Evolutionary conservation across 805 yeast genomes (phyloP).

Genomic region (Maudiozyma bulderi): DNA sequence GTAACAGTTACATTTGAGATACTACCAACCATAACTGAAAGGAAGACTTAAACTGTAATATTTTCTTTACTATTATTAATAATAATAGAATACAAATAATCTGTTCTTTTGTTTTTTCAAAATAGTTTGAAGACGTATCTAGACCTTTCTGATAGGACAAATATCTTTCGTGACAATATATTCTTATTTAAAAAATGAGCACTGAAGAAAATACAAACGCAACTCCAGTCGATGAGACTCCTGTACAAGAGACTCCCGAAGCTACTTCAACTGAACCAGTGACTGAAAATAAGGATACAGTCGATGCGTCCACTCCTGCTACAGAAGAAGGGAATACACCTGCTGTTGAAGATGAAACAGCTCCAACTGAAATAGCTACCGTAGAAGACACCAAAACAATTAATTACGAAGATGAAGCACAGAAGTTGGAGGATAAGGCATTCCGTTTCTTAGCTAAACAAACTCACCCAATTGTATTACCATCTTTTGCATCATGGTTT

Average conservation of each 20-base stretch:
- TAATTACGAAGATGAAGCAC: conserved; percentile 29
- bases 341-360: too few relatives aligned
- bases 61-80: too few relatives aligned
- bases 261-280: background rate
- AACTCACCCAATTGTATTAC: conserved; percentile 75
- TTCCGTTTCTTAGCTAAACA: conserved; percentile 37
- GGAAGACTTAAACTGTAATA: too few relatives aligned
- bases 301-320: background rate
- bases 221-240: background rate
- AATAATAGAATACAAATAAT: too few relatives aligned
- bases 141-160: too few relatives aligned
- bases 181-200: background rate
- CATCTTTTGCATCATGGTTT: conserved; percentile 86
- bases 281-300: background rate
- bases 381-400: conserved; percentile 2
- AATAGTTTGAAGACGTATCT: too few relatives aligned
- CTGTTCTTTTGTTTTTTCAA: too few relatives aligned
- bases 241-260: background rate
- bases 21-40: too few relatives aligned
- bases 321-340: too few relatives aligned
- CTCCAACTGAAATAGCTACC: too few relatives aligned
- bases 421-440: conserved; percentile 29
- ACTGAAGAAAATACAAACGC: background rate
- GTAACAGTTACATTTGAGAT: too few relatives aligned
- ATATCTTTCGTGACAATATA: too few relatives aligned